phyloP scores from a whole-genome alignment of 305 asterid species.

The Fraxinus albicans region DNA sequence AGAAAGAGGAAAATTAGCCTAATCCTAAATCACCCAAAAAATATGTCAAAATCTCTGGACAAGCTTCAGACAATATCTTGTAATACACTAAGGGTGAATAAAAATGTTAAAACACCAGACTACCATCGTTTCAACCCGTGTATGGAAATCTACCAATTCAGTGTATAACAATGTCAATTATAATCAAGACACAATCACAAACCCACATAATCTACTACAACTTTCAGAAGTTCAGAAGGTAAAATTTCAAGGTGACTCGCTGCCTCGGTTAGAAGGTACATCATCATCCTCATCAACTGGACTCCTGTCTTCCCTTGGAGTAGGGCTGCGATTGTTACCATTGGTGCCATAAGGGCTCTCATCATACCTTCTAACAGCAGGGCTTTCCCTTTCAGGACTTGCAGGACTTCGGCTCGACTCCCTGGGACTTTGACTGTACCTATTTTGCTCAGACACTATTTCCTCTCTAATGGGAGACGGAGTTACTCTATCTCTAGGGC shows the following conservation, averaged over 20 bases:
- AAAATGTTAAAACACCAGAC: neutral
- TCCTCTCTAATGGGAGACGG: neutral
- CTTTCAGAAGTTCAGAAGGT: neutral
- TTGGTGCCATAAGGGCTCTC: slow-evolving; percentile 60
- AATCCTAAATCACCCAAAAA: neutral
- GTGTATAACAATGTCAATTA: neutral
- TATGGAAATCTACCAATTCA: neutral
- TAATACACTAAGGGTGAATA: neutral
- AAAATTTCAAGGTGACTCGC: slow-evolving; percentile 50
- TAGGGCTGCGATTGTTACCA: slow-evolving; percentile 61
- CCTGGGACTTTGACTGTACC: slow-evolving; percentile 32
- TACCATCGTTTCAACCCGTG: neutral
- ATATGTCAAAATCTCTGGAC: neutral
- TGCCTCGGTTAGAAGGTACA: slow-evolving; percentile 47
- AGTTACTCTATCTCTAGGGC: slow-evolving; percentile 38
- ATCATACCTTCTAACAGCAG: slow-evolving; percentile 48
- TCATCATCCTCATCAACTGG: slow-evolving; percentile 59
- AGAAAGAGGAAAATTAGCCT: neutral
- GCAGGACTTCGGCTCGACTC: slow-evolving; percentile 58
- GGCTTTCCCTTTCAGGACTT: slow-evolving; percentile 27
- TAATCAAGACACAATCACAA: neutral
- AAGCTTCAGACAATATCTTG: neutral
- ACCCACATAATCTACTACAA: neutral
- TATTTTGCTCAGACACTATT: neutral
- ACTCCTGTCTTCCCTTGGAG: slow-evolving; percentile 61